Evolutionary conservation across 352 stramenopile species (phyloP), one percentile per base, ranked within the genome.

Genomic region (Phytophthora cactorum): DNA sequence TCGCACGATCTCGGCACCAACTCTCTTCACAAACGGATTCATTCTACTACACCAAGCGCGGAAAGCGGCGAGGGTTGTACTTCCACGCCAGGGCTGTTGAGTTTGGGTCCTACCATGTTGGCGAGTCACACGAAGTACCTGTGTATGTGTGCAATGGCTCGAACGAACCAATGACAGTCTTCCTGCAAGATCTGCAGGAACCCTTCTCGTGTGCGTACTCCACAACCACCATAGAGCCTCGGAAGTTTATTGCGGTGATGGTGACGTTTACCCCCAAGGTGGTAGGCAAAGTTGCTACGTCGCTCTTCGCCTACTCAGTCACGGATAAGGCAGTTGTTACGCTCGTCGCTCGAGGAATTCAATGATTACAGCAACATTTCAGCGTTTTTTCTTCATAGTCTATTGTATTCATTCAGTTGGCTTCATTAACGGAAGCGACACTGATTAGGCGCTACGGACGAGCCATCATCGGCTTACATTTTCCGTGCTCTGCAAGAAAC

Each of bases 141-240:
- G 86, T 96, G 31, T 94, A 92, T 61, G 82, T 96, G 28, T 96
- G 88, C 79, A 96, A 96, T 64, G 86, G 88, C 38, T 92, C 86
- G 22, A 90, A 85, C 36, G 49, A 70, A 39, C 82, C 86, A 14
- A 92, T 94, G 80, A 94, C 88, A 3, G 88, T 96, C 15, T 93
- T 96, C 58, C 66, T 96, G 50, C 86, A 95, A 63, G 77, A 86
- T 38, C 64, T 96, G 4, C 80, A 88, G 52, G 81, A 90, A 8
- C 88, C 88, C 4, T 96, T 94, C 53, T 86, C 79, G 32, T 94
- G 86, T 60, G 61, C 49, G 11, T 95, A 94, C 69, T 72, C 82
- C 49, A 88, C 85, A 32, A 92, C 85, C 1, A 95, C 86, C 10
- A 83, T 96, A n/a, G 81, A 90, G 45, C 75, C 86, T 46, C 76